Percentiles rank a stretch among this genome's conserved stretches.
Conservation (phyloP, 2,329 filamentous ascomycete species). For the Magnaporthiopsis incrustans region DNA sequence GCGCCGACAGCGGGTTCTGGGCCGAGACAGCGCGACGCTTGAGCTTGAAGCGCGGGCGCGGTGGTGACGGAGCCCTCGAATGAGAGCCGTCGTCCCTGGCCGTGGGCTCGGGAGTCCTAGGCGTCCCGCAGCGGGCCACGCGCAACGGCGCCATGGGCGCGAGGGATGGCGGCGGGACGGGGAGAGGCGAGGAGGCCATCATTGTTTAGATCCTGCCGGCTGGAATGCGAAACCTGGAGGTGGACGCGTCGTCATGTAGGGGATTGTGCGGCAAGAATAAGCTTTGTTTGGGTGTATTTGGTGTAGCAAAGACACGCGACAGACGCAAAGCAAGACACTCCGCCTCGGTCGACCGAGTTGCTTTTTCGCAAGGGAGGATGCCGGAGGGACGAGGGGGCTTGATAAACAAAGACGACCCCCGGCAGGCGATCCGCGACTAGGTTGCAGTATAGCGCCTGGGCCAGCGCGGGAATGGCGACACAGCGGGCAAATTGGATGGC, state of each 20-base stretch:
- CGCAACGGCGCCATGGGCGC: not conserved
- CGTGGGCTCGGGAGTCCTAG: slow-evolving; percentile 7
- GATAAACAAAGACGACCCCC: not conserved
- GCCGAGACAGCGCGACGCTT: slow-evolving; percentile 45
- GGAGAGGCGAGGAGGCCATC: slow-evolving; percentile 1
- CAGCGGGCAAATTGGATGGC: not conserved
- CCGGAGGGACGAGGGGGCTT: not conserved
- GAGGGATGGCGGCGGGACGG: not conserved
- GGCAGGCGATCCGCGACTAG: not conserved
- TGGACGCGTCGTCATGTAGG: slow-evolving; percentile 2
- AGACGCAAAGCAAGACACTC: not conserved
- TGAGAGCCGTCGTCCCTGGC: slow-evolving; percentile 4
- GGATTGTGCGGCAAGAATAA: not conserved
- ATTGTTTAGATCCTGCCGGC: slow-evolving; percentile 1
- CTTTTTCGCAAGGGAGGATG: not conserved
- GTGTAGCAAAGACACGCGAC: not conserved
- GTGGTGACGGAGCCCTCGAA: slow-evolving; percentile 37
- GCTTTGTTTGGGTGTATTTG: not conserved
- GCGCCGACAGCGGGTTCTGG: slow-evolving; percentile 33
- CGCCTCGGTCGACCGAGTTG: not conserved
- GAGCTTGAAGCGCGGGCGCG: slow-evolving; percentile 45
- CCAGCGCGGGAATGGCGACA: not conserved
- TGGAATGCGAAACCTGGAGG: not conserved
- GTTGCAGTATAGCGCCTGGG: not conserved
- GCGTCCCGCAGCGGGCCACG: slow-evolving; percentile 1